Conservation (phyloP, 2,329 filamentous ascomycete genomes). For the Mycosphaerella arachidis region DNA sequence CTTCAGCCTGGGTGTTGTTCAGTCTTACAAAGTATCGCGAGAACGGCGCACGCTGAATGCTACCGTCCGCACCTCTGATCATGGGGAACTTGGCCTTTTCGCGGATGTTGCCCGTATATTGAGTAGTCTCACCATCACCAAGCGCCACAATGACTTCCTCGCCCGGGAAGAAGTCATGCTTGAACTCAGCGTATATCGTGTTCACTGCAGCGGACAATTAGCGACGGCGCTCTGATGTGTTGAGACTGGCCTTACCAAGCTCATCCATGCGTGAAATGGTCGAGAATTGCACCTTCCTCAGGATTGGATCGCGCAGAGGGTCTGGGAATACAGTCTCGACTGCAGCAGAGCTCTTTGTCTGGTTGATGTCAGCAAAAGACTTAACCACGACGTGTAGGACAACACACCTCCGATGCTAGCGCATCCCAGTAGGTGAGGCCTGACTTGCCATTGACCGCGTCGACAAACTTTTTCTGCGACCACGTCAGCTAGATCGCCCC, state of each 20-base stretch:
- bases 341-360: conserved; percentile 68
- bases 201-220: conserved; percentile 38
- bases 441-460: conserved; percentile 91
- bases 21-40: conserved; percentile 78
- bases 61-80: conserved; percentile 60
- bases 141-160: conserved; percentile 74
- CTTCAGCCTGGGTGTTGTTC: conserved; percentile 59
- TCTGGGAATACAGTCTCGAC: conserved; percentile 91
- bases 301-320: conserved; percentile 80
- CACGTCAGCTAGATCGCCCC: conserved; percentile 12
- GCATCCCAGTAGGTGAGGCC: conserved; percentile 90
- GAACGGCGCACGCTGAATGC: conserved; percentile 61
- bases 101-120: conserved; percentile 60
- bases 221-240: background rate
- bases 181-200: conserved; percentile 63
- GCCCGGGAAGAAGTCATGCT: conserved; percentile 84
- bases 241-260: conserved; percentile 47
- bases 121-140: conserved; percentile 56
- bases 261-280: conserved; percentile 86
- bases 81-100: conserved; percentile 76
- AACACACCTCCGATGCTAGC: conserved; percentile 44
- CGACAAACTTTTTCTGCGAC: conserved; percentile 79
- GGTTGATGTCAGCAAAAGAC: conserved; percentile 20
- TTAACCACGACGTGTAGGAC: conserved; percentile 8
- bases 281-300: conserved; percentile 88